phyloP scores from a whole-genome alignment of 306 rosid genomes.

The Astragalus glycyphyllos region DNA sequence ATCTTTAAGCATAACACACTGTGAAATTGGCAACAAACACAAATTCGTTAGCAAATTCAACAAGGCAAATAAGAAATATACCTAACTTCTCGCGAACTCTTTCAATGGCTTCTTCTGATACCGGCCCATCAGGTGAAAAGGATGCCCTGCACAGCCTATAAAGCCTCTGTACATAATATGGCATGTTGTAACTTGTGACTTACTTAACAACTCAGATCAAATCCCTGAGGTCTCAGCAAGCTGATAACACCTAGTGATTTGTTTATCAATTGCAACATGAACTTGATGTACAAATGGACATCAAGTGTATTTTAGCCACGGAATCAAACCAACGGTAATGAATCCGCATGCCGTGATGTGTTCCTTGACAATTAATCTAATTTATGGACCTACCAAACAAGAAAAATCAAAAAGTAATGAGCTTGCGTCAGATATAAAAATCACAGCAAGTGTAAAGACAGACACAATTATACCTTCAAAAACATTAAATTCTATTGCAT shows the following conservation, averaged over 20 bases:
- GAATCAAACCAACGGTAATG: slow-evolving; percentile 54
- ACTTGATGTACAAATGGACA: slow-evolving; percentile 41
- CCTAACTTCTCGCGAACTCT: slow-evolving; percentile 84
- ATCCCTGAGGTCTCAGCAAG: slow-evolving; percentile 61
- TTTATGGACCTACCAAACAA: slow-evolving; percentile 51
- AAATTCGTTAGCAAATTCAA: slow-evolving; percentile 21
- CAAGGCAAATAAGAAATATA: slow-evolving; percentile 43
- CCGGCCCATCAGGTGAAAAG: slow-evolving; percentile 76
- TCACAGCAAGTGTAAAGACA: slow-evolving; percentile 21
- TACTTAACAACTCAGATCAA: slow-evolving; percentile 62
- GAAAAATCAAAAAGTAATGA: slow-evolving; percentile 32
- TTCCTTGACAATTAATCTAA: slow-evolving; percentile 48
- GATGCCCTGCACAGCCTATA: slow-evolving; percentile 74
- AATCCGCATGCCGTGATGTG: slow-evolving; percentile 59
- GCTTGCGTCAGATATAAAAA: slow-evolving; percentile 29
- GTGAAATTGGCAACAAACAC: neutral
- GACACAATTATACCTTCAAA: neutral
- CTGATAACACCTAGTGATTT: slow-evolving; percentile 63
- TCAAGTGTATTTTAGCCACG: slow-evolving; percentile 47
- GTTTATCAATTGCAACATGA: slow-evolving; percentile 41
- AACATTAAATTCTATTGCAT: slow-evolving; percentile 12
- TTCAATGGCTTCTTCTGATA: slow-evolving; percentile 79
- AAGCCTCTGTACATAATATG: slow-evolving; percentile 91
- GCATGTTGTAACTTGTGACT: slow-evolving; percentile 86
- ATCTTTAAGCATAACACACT: slow-evolving; percentile 15